These are phyloP conservation scores for Penicillium glabrum DNA, from an alignment of 2,329 filamentous ascomycete species.

Conservation along the genomic window DNA sequence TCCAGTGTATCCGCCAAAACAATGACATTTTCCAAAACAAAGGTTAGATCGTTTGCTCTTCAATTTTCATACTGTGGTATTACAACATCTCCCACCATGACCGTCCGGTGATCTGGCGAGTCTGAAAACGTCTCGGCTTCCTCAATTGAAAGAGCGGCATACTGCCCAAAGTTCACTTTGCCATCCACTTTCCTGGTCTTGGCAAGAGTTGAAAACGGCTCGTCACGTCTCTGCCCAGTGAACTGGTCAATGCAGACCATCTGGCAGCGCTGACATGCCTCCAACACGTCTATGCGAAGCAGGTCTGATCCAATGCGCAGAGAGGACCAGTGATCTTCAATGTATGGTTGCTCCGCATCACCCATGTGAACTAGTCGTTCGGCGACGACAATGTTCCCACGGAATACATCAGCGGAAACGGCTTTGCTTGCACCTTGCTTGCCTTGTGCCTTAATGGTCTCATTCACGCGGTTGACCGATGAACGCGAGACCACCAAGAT, in stretches of 20 bases:
- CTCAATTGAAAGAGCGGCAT: slow-evolving; percentile 53
- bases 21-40: neutral
- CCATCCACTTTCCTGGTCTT: slow-evolving; percentile 83
- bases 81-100: slow-evolving; percentile 45
- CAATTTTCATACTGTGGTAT: slow-evolving; percentile 26
- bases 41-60: neutral
- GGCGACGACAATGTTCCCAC: slow-evolving; percentile 81
- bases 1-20: neutral
- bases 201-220: slow-evolving; percentile 84
- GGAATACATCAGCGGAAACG: slow-evolving; percentile 73
- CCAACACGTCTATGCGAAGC: slow-evolving; percentile 61
- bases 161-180: slow-evolving; percentile 86
- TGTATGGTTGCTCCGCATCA: slow-evolving; percentile 62
- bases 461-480: slow-evolving; percentile 77
- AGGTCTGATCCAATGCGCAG: slow-evolving; percentile 60
- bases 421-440: slow-evolving; percentile 52
- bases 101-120: slow-evolving; percentile 19
- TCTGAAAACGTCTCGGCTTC: slow-evolving; percentile 18
- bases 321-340: slow-evolving; percentile 75
- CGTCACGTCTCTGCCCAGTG: slow-evolving; percentile 73
- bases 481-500: slow-evolving; percentile 80
- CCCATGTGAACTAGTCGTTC: slow-evolving; percentile 46
- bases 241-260: slow-evolving; percentile 95
- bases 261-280: slow-evolving; percentile 83
- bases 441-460: slow-evolving; percentile 60